These are phyloP conservation scores for Boletus vermiculosoides DNA, from an alignment of 768 basidiomycete genomes.

Conservation along the genomic window DNA sequence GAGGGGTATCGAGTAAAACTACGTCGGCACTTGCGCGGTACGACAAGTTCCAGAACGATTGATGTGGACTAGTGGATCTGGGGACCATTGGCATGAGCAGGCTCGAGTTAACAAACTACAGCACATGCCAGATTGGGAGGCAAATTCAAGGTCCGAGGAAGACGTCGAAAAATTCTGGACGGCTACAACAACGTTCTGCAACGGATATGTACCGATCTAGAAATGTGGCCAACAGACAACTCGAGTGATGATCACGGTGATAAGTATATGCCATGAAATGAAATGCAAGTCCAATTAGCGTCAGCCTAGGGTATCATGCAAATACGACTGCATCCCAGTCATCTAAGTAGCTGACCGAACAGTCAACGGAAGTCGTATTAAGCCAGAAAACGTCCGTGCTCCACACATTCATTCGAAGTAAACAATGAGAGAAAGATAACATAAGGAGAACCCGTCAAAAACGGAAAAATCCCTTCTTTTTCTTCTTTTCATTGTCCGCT, in stretches of 20 bases:
- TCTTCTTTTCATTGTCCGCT: conserved; percentile 60
- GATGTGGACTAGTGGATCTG: too few species aligned
- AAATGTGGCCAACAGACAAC: background rate
- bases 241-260: background rate
- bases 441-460: conserved; percentile 40
- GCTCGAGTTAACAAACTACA: too few species aligned
- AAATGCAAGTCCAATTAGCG: conserved; percentile 9
- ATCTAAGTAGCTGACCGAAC: conserved; percentile 1
- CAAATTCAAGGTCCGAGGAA: background rate
- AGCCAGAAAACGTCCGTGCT: background rate
- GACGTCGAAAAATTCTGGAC: background rate
- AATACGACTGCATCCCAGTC: conserved; percentile 1
- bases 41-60: too few species aligned
- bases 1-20: too few species aligned
- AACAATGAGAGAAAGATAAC: background rate
- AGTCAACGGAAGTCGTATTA: background rate
- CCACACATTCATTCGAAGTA: background rate
- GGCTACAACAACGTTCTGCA: background rate
- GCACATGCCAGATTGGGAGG: background rate
- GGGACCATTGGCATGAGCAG: too few species aligned
- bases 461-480: conserved; percentile 71
- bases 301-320: conserved; percentile 12
- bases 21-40: too few species aligned
- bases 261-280: background rate
- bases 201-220: background rate